phyloP scores from a whole-genome alignment of 2,329 filamentous ascomycete species.

The Trematosphaeria pertusa region DNA sequence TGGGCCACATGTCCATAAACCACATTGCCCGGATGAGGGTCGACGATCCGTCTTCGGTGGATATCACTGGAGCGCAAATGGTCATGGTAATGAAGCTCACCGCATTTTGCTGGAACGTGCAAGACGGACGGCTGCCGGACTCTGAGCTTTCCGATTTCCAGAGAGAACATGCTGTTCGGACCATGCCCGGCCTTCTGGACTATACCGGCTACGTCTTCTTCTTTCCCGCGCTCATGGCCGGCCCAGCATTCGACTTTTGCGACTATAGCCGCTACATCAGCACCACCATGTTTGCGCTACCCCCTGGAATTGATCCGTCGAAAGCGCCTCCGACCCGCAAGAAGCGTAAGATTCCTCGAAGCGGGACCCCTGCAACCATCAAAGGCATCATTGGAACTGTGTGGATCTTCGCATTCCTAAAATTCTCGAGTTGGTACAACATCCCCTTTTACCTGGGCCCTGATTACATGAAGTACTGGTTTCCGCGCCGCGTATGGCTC shows the following conservation, averaged over 20 bases:
- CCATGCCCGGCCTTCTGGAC: conserved; percentile 79
- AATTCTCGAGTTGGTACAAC: conserved; percentile 72
- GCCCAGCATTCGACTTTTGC: conserved; percentile 91
- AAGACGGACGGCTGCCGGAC: conserved; percentile 83
- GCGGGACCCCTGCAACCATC: conserved; percentile 80
- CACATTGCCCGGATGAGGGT: conserved; percentile 82
- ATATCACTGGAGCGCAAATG: conserved; percentile 96
- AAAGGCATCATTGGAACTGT: conserved; percentile 76
- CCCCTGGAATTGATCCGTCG: conserved; percentile 78
- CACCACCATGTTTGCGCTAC: conserved; percentile 91
- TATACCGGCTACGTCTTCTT: conserved; percentile 92
- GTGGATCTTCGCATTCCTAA: conserved; percentile 82
- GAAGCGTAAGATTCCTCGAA: conserved; percentile 90
- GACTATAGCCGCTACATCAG: conserved; percentile 94
- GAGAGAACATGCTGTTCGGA: conserved; percentile 76
- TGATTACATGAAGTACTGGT: conserved; percentile 69
- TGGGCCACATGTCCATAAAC: conserved; percentile 92
- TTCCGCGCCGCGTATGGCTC: conserved; percentile 76
- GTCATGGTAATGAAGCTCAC: conserved; percentile 97
- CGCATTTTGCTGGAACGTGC: conserved; percentile 97
- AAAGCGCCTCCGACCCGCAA: conserved; percentile 87
- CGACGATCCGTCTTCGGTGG: conserved; percentile 70
- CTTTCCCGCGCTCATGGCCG: conserved; percentile 88
- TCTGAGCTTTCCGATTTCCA: conserved; percentile 86
- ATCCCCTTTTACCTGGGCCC: conserved; percentile 69